phyloP scores from a whole-genome alignment of 2,329 filamentous ascomycete genomes.

The Alternaria sp. region DNA sequence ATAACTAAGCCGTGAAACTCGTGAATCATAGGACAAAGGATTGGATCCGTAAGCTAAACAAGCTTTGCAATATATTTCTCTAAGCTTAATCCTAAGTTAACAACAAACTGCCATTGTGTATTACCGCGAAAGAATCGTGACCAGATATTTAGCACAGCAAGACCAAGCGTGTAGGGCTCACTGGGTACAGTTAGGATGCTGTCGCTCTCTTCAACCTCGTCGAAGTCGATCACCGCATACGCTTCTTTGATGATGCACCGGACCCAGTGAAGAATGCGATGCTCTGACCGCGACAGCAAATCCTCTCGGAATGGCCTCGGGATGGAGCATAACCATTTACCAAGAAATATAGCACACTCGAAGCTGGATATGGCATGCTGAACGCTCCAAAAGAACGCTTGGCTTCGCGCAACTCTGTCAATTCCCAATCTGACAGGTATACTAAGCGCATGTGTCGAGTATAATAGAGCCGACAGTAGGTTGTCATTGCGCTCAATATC shows the following conservation, averaged over 20 bases:
- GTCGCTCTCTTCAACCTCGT: constrained; percentile 22
- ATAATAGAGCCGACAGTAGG: constrained; percentile 60
- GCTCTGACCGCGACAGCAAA: constrained; percentile 45
- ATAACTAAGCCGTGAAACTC: background rate
- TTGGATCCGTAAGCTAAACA: background rate
- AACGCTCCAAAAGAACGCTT: constrained; percentile 66
- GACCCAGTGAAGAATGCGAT: constrained; percentile 59
- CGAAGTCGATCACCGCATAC: constrained; percentile 49
- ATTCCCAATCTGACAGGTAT: constrained; percentile 66
- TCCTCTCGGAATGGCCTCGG: constrained; percentile 31
- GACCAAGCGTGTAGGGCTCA: constrained; percentile 46
- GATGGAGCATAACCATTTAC: constrained; percentile 58
- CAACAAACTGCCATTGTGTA: constrained; percentile 60
- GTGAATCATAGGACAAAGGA: background rate
- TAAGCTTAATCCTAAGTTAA: constrained; percentile 55
- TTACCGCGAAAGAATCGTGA: constrained; percentile 59
- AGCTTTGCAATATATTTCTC: constrained; percentile 34
- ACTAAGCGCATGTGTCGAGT: constrained; percentile 64
- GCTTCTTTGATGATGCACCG: constrained; percentile 59
- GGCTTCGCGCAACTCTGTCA: constrained; percentile 63
- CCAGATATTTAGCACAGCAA: constrained; percentile 58
- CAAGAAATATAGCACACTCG: constrained; percentile 64
- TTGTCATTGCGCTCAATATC: constrained; percentile 60
- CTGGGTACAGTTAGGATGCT: constrained; percentile 21
- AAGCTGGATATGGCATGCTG: constrained; percentile 65